A percentile compares a stretch with the other conserved stretches of the same genome.
Evolutionary conservation across 495 filamentous ascomycete genomes (phyloP).

Genomic region (Penicillium paxilli): DNA sequence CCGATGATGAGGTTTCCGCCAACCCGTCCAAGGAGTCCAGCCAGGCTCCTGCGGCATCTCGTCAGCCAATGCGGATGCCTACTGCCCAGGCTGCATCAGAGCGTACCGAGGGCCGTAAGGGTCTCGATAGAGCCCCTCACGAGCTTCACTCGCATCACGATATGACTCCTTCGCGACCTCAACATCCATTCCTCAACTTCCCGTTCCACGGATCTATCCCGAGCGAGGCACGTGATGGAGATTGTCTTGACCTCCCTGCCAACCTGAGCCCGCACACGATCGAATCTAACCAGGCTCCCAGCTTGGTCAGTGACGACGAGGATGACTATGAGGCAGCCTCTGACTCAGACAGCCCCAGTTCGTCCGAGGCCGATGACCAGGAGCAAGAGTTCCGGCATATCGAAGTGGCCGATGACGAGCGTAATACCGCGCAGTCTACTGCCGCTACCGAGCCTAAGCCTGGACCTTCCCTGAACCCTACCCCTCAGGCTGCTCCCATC

Average conservation of each 20-base stretch:
- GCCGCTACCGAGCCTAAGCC: constrained; percentile 35
- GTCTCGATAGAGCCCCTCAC: constrained; percentile 33
- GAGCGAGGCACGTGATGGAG: constrained; percentile 33
- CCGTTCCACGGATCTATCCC: not conserved
- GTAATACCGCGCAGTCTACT: constrained; percentile 29
- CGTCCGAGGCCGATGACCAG: constrained; percentile 45
- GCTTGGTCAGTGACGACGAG: constrained; percentile 83
- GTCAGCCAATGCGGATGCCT: constrained; percentile 58
- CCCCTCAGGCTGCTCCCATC: constrained; percentile 30
- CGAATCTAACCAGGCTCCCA: constrained; percentile 77
- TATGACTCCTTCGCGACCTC: constrained; percentile 33
- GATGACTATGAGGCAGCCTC: constrained; percentile 64
- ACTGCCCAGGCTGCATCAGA: constrained; percentile 53
- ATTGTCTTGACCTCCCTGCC: constrained; percentile 49
- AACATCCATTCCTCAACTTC: constrained; percentile 19
- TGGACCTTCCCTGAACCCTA: constrained; percentile 36
- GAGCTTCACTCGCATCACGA: constrained; percentile 18
- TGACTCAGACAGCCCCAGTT: constrained; percentile 47
- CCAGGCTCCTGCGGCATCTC: constrained; percentile 24
- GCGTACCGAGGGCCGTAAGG: constrained; percentile 58
- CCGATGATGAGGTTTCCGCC: constrained; percentile 46
- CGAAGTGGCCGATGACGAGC: constrained; percentile 55
- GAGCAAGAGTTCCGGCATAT: constrained; percentile 53
- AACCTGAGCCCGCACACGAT: constrained; percentile 79
- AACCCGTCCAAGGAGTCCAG: constrained; percentile 42